Percentiles rank a stretch among this genome's conserved stretches.
Evolutionary conservation across 805 yeast species (phyloP).

Genomic region (Starmera pachycereana): DNA sequence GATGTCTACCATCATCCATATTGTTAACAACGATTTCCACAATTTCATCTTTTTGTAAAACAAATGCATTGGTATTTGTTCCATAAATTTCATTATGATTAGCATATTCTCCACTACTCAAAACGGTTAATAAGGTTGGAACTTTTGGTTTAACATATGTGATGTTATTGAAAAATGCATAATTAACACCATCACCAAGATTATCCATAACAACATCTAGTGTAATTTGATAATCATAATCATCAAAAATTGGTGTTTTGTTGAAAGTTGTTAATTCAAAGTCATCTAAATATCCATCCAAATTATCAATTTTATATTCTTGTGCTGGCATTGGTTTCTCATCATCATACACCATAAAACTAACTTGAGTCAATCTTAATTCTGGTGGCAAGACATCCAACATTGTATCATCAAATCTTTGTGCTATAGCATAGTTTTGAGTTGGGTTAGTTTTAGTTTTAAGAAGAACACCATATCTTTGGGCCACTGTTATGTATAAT

Average conservation of each 20-base stretch:
- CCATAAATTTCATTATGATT: slow-evolving; percentile 60
- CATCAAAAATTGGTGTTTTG: slow-evolving; percentile 36
- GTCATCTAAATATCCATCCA: slow-evolving; percentile 20
- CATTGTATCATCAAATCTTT: slow-evolving; percentile 54
- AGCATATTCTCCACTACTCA: slow-evolving; percentile 50
- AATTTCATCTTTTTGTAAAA: slow-evolving; percentile 50
- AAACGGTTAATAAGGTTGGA: slow-evolving; percentile 57
- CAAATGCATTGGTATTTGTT: slow-evolving; percentile 52
- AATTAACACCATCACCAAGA: slow-evolving; percentile 63
- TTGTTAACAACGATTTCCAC: slow-evolving; percentile 74
- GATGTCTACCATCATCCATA: slow-evolving; percentile 70
- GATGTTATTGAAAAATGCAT: slow-evolving; percentile 65
- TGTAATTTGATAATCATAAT: slow-evolving; percentile 51
- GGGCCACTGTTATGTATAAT: slow-evolving; percentile 68
- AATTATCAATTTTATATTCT: slow-evolving; percentile 9
- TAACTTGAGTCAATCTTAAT: slow-evolving; percentile 43
- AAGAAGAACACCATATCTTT: slow-evolving; percentile 64
- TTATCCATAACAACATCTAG: slow-evolving; percentile 56
- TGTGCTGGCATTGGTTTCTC: slow-evolving; percentile 19
- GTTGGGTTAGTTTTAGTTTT: slow-evolving; percentile 36
- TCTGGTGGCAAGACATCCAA: slow-evolving; percentile 58
- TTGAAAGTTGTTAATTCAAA: slow-evolving; percentile 31
- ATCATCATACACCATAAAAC: slow-evolving; percentile 41
- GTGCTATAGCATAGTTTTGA: slow-evolving; percentile 51
- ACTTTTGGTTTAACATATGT: slow-evolving; percentile 59